A percentile compares a stretch with the other conserved stretches of the same genome.
phyloP scores from a whole-genome alignment of 257 asterid genomes.

The Thymus mandschuricus region DNA sequence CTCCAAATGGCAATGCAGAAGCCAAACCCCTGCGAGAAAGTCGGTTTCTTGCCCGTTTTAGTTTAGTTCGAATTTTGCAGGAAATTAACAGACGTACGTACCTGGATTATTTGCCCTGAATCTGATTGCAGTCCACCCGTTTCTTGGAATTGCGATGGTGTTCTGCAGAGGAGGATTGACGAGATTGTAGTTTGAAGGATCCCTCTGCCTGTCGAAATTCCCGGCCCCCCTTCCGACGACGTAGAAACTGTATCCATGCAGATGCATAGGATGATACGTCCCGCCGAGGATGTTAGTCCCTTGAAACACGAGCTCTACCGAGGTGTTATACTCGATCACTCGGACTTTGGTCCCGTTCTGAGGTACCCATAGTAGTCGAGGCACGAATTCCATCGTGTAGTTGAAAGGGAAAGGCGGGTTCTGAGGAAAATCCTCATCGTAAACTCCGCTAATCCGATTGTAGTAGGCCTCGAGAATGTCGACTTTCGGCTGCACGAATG shows the following conservation, averaged over 20 bases:
- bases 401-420: conserved; percentile 49
- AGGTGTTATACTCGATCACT: conserved; percentile 47
- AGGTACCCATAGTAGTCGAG: conserved; percentile 17
- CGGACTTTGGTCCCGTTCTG: conserved; percentile 38
- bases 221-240: conserved; percentile 68
- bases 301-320: conserved; percentile 63
- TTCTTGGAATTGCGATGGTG: conserved; percentile 57
- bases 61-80: not conserved
- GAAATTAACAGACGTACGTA: conserved; percentile 22
- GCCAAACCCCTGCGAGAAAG: conserved; percentile 54
- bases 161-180: conserved; percentile 65
- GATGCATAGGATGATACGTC: conserved; percentile 73
- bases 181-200: conserved; percentile 59
- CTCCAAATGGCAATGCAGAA: conserved; percentile 64
- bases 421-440: conserved; percentile 40
- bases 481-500: conserved; percentile 40
- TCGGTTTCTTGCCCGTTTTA: not conserved
- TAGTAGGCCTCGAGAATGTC: conserved; percentile 61
- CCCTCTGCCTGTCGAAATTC: conserved; percentile 45
- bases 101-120: conserved; percentile 78
- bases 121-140: conserved; percentile 70
- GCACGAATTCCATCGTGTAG: conserved; percentile 41
- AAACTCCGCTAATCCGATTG: conserved; percentile 40
- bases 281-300: conserved; percentile 57
- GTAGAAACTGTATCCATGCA: conserved; percentile 75